phyloP scores from a whole-genome alignment of 1,284 basidiomycete genomes.

The Crepidotus sp. region DNA sequence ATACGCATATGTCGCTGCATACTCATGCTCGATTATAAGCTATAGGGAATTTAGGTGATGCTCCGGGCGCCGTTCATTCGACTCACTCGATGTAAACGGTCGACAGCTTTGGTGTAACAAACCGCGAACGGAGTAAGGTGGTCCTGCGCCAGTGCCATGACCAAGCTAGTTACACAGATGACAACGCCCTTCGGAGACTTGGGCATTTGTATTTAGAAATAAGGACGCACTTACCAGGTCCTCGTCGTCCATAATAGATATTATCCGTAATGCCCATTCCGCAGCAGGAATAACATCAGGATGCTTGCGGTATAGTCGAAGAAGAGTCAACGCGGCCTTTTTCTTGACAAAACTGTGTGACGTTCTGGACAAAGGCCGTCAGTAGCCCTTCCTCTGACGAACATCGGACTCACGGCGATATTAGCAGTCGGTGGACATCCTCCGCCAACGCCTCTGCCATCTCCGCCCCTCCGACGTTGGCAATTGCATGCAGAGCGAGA shows the following conservation, averaged over 20 bases:
- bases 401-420: conserved; percentile 75
- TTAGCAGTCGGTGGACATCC: conserved; percentile 90
- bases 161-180: conserved; percentile 85
- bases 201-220: background rate
- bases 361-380: conserved; percentile 47
- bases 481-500: conserved; percentile 94
- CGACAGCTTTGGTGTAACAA: conserved; percentile 92
- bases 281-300: conserved; percentile 87
- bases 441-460: conserved; percentile 95
- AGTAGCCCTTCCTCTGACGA: conserved; percentile 5
- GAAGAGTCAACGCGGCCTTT: conserved; percentile 91
- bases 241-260: conserved; percentile 90
- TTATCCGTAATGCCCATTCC: conserved; percentile 94
- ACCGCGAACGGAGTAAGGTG: conserved; percentile 83
- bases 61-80: background rate
- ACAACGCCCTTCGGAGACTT: conserved; percentile 70
- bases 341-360: conserved; percentile 96
- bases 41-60: conserved; percentile 27
- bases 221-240: conserved; percentile 56
- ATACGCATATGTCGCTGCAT: conserved; percentile 84
- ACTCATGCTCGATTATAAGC: conserved; percentile 89
- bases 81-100: conserved; percentile 76
- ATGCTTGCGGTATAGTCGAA: conserved; percentile 93
- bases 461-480: conserved; percentile 94
- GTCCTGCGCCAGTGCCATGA: conserved; percentile 94